Base-by-base conservation (phyloP, 352 stramenopile genomes). In the Elongisporangium prolatum region DNA sequence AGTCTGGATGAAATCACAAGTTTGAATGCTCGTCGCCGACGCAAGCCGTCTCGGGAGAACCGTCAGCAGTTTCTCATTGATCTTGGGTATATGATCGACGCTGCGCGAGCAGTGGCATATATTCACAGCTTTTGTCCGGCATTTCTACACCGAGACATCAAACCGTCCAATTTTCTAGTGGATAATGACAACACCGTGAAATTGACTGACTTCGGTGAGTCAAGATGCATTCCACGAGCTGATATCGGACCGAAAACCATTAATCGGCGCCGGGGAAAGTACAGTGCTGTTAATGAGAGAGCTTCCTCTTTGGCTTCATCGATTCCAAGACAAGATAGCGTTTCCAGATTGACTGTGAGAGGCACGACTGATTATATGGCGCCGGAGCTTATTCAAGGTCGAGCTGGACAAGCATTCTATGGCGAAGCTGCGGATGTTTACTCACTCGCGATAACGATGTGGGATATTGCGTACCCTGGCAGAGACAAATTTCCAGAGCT, bases 311-410 rank as follows among this genome's bases (percentile, higher is more conserved):
- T 60, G 59, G 60, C 38, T 10, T 52, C 24, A 24, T 67, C 54
- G 37, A 25, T 10, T 52, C 60, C 72, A 66, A 83, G 78, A 38
- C 78, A 63, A 59, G 37, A 22, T 52, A 80, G 59, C 13, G 76
- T n/a, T 62, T 75, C 9, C 14, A n/a, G 52, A 68, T 55, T 84
- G 73, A 81, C 74, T 11, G 80, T 91, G 1, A 79, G 80, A 22
- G 83, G 82, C 0, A 91, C 83, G 0, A 75, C 86, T 0, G 71
- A 86, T 21, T 89, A 89, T 63, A 92, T 92, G 81, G 81, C 83
- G 9, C 83, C 83, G 0, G 83, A 92, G 56, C 65, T 92, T 8
- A 88, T 92, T 56, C 82, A 86, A 49, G 75, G 77, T 3, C 61
- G 67, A 25, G 71, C 60, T 20, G 75, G 78, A 6, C n/a, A 74